phyloP scores from a whole-genome alignment of 75 land plant species.

The Picea glauca region DNA sequence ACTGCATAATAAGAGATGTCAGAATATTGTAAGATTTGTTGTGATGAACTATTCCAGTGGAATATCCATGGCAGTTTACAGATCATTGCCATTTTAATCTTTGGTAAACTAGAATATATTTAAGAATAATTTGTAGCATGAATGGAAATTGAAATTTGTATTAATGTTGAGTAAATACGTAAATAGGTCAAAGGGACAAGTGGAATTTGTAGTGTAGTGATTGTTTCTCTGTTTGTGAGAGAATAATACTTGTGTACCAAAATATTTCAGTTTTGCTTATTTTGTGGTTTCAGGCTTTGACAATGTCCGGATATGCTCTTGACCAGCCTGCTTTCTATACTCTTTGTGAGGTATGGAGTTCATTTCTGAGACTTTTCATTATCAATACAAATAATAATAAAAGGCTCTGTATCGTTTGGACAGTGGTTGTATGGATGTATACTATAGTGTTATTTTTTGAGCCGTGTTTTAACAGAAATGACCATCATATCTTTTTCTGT shows the following conservation, averaged over 20 bases:
- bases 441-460: neutral
- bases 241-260: neutral
- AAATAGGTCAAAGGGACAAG: no score
- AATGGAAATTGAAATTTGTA: no score
- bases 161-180: no score
- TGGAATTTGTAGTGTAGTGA: no score
- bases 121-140: no score
- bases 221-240: neutral
- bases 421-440: conserved; percentile 1
- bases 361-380: conserved; percentile 10
- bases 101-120: no score
- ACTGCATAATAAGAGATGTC: no score
- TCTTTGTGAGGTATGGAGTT: conserved; percentile 64
- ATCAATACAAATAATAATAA: neutral
- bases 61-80: no score
- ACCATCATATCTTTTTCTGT: neutral
- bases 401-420: neutral
- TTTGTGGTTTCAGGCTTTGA: conserved; percentile 43
- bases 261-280: neutral
- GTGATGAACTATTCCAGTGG: no score
- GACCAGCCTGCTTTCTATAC: conserved; percentile 85
- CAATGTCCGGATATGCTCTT: conserved; percentile 64
- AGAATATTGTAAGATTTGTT: no score
- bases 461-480: neutral
- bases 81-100: no score